phyloP scores from a whole-genome alignment of 2,329 filamentous ascomycete species.

The Aspergillus tamarii region DNA sequence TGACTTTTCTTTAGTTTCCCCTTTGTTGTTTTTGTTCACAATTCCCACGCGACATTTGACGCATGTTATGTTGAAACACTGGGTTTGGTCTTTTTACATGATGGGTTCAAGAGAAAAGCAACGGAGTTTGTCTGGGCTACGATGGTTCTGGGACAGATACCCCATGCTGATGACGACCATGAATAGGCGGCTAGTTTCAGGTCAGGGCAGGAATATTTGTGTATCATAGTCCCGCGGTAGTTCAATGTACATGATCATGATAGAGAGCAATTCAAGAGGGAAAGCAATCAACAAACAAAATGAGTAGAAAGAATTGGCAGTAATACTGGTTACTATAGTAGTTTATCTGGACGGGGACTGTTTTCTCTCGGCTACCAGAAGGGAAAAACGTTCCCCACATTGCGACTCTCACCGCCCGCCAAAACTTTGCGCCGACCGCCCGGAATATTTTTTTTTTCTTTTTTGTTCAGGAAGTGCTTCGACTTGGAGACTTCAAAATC shows the following conservation, averaged over 20 bases:
- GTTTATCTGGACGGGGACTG: neutral
- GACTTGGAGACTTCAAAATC: slow-evolving; percentile 11
- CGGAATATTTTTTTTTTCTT: slow-evolving; percentile 23
- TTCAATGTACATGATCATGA: slow-evolving; percentile 28
- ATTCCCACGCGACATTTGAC: slow-evolving; percentile 19
- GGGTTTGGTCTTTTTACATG: slow-evolving; percentile 20
- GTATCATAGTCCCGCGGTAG: slow-evolving; percentile 28
- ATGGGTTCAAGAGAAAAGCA: slow-evolving; percentile 33
- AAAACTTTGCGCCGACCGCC: slow-evolving; percentile 24
- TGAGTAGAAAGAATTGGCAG: neutral
- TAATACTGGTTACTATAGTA: neutral
- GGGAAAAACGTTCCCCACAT: slow-evolving; percentile 13
- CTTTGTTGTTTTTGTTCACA: slow-evolving; percentile 14
- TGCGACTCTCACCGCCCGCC: slow-evolving; percentile 21
- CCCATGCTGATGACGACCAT: slow-evolving; percentile 24
- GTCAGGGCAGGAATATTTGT: slow-evolving; percentile 25
- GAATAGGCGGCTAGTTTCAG: slow-evolving; percentile 19
- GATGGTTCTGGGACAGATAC: slow-evolving; percentile 26
- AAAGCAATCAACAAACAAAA: neutral
- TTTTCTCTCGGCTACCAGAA: slow-evolving; percentile 11
- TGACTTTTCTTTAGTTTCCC: slow-evolving; percentile 11
- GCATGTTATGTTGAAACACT: slow-evolving; percentile 20
- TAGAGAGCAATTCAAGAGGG: neutral
- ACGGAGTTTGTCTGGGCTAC: slow-evolving; percentile 37
- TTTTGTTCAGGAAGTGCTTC: slow-evolving; percentile 8